Percentiles rank a stretch among this genome's conserved stretches.
Conservation (phyloP, 2,329 filamentous ascomycete genomes). For the Aspergillus piperis region DNA sequence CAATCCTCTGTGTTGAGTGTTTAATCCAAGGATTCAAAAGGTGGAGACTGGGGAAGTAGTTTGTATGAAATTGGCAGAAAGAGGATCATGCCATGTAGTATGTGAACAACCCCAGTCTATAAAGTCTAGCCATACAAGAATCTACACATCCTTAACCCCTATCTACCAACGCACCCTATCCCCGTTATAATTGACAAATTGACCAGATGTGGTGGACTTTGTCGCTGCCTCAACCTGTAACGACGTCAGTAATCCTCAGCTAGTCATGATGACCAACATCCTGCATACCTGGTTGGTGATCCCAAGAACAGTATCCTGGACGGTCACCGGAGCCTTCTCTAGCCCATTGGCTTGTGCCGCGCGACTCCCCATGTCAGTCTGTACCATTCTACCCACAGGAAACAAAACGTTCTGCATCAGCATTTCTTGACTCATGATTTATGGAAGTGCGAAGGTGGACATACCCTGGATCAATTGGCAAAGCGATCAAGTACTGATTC, state of each 20-base stretch:
- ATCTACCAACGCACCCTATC: not conserved
- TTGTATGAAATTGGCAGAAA: too few relatives aligned
- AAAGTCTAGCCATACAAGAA: too few relatives aligned
- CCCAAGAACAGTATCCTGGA: constrained; percentile 40
- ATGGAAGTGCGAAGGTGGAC: constrained; percentile 6
- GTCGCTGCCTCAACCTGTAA: constrained; percentile 1
- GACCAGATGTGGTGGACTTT: constrained; percentile 1
- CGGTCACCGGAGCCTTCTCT: constrained; percentile 34
- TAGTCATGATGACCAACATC: not conserved
- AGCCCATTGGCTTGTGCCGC: constrained; percentile 37
- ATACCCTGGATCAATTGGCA: constrained; percentile 37
- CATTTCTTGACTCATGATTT: not conserved
- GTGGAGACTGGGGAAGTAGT: too few relatives aligned
- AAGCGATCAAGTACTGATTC: constrained; percentile 24
- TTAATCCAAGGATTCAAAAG: too few relatives aligned
- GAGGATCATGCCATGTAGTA: too few relatives aligned
- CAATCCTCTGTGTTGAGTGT: too few relatives aligned
- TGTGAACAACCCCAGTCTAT: too few relatives aligned
- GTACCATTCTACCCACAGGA: constrained; percentile 32
- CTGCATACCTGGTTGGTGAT: constrained; percentile 26
- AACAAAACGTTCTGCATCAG: not conserved
- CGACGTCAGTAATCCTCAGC: not conserved
- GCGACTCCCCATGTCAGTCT: constrained; percentile 47
- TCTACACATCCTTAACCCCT: too few relatives aligned
- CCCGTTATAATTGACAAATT: not conserved